Base-by-base conservation (phyloP, 1,284 basidiomycete species). In the Mrakiaceae sp. region DNA sequence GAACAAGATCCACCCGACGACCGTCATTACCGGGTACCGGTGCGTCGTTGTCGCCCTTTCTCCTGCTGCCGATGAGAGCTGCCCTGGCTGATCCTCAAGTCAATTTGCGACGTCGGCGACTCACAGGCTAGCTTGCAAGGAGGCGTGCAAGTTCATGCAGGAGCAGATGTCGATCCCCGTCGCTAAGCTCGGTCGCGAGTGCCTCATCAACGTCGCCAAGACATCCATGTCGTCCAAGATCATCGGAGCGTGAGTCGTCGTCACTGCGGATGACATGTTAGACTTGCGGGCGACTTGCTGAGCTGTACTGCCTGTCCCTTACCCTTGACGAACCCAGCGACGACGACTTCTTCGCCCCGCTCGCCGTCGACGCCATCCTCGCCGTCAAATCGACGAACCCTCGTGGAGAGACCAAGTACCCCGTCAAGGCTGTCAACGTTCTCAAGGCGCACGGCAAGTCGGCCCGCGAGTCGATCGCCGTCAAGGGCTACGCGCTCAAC, bases 171-270 rank as follows among this genome's bases (percentile, higher is more conserved):
- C 90, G 72, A 87, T 96, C 66, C 98, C 94, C 78, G 91, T 98
- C 49, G 95, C 98, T 74, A 78, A 84, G 60, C 81, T 98, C 27
- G 94, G 94, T 57, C 83, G 87, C 71, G 95, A 98, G 62, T 90
- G 91, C 52, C 79, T 99, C 74, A 81, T 98, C 77, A 99, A 97
- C 78, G 89, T 92, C 44, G 96, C 96, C 65, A 98, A 96, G 81
- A 99, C 96, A 57, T 93, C 88, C 70, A 98, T 99, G 96, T 87
- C 92, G 70, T 97, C 93, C 76, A 99, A 99, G 80, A 92, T 99
- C 76, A 93, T 99, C 70, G 89, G 92, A 74, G 90, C 85, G 93
- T 95, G 76, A 76, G 87, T 82, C 27, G 9, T 54, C 27, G 58
- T 52, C 67, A 27, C 27, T 27, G 27, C 48, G 48, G 10, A 49